Percentiles rank a stretch among this genome's conserved stretches.
These are phyloP conservation scores for Carpinus fangiana DNA, from an alignment of 306 rosid genomes.

Conservation along the genomic window DNA sequence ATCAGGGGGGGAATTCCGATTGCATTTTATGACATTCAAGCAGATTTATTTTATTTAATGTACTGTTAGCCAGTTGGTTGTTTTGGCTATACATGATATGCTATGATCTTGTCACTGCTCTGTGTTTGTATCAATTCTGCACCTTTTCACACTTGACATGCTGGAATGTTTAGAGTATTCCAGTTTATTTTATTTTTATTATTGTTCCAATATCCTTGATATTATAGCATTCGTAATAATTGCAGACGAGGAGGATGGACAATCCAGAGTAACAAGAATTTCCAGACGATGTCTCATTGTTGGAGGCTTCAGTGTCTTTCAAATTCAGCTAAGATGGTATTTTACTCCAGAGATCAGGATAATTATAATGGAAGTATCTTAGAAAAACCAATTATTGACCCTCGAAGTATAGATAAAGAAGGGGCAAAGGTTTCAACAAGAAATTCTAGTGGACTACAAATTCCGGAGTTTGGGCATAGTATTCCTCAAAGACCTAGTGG, in stretches of 20 bases:
- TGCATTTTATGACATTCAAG: not conserved
- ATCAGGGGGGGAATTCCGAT: not conserved
- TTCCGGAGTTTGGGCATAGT: constrained; percentile 12
- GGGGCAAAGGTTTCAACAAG: not conserved
- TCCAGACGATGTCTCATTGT: not conserved
- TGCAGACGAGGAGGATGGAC: constrained; percentile 49
- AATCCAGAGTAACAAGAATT: constrained; percentile 31
- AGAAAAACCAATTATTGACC: not conserved
- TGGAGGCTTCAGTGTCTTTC: not conserved
- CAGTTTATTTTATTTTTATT: too few species aligned
- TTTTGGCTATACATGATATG: not conserved
- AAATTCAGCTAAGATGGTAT: not conserved
- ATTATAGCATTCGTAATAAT: constrained; percentile 31
- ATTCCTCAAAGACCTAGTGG: constrained; percentile 16
- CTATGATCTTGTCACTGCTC: not conserved
- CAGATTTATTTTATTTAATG: not conserved
- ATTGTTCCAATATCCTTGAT: constrained; percentile 3
- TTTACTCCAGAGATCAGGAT: not conserved
- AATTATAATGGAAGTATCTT: not conserved
- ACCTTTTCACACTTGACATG: constrained; percentile 2
- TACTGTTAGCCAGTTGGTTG: not conserved
- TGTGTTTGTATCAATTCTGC: not conserved
- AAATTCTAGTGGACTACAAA: constrained; percentile 28
- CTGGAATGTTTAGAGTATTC: not conserved
- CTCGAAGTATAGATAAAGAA: not conserved